These are phyloP conservation scores for Eragrostis curvula DNA, from an alignment of 176 grass and related monocot genomes.

Conservation along the genomic window DNA sequence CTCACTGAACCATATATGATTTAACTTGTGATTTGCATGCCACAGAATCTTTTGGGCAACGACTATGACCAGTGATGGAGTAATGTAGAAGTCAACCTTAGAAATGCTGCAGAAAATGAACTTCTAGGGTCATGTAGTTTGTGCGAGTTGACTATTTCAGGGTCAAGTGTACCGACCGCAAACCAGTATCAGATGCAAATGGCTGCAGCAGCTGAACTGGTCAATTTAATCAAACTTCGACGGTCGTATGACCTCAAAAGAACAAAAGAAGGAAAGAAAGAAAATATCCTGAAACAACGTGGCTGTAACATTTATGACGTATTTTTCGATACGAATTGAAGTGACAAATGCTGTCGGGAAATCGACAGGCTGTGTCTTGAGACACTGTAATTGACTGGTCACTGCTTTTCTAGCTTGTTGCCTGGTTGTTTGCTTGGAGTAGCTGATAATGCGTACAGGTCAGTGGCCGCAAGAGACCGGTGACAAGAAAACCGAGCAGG, in stretches of 20 bases:
- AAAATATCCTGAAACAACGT: not conserved
- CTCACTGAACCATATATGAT: not conserved
- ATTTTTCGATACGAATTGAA: no score
- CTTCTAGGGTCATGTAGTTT: not conserved
- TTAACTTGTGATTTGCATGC: constrained; percentile 11
- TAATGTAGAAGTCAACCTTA: constrained; percentile 14
- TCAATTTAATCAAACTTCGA: constrained; percentile 15
- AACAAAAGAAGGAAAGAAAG: not conserved
- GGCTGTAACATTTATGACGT: not conserved
- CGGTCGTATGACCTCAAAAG: not conserved
- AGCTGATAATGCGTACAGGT: not conserved
- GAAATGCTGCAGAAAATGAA: not conserved
- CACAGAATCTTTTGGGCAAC: not conserved
- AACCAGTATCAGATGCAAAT: not conserved
- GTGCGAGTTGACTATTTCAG: constrained; percentile 14
- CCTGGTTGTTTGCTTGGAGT: not conserved
- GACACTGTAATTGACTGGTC: constrained; percentile 11
- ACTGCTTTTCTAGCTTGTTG: constrained; percentile 14
- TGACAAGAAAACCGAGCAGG: not conserved
- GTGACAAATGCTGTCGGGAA: constrained; percentile 2
- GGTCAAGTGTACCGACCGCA: not conserved
- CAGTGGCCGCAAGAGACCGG: no score
- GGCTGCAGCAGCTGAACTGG: not conserved
- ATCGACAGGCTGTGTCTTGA: not conserved
- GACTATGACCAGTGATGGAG: not conserved